phyloP scores from a whole-genome alignment of 2,329 filamentous ascomycete genomes.

The Whalleya microplaca region DNA sequence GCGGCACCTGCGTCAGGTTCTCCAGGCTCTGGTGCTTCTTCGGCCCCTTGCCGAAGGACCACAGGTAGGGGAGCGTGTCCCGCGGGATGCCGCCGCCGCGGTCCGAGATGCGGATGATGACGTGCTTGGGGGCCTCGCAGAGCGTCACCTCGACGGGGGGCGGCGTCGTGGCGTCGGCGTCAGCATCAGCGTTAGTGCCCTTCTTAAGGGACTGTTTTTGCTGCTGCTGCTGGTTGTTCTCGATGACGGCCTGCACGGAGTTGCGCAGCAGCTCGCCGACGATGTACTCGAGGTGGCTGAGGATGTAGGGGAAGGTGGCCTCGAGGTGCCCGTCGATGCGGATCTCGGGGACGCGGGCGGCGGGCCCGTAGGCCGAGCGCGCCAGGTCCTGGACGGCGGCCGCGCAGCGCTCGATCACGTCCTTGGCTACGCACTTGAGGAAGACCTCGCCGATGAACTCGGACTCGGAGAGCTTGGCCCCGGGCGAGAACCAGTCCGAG shows the following conservation, averaged over 20 bases:
- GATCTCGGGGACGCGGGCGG: constrained; percentile 77
- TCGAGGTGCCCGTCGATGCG: constrained; percentile 81
- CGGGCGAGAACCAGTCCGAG: constrained; percentile 85
- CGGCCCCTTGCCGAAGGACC: constrained; percentile 96
- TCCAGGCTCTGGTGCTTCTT: constrained; percentile 76
- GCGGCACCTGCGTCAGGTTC: constrained; percentile 84
- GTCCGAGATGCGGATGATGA: constrained; percentile 95
- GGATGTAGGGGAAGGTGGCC: constrained; percentile 93
- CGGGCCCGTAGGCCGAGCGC: constrained; percentile 72
- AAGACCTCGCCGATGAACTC: constrained; percentile 97
- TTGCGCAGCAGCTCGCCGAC: constrained; percentile 93
- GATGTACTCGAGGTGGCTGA: constrained; percentile 96
- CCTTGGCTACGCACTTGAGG: constrained; percentile 85
- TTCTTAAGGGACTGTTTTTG: too few relatives aligned
- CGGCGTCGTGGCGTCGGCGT: constrained; percentile 48
- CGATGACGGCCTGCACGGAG: constrained; percentile 89
- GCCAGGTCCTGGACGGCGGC: constrained; percentile 75
- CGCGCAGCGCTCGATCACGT: constrained; percentile 85
- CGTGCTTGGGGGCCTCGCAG: constrained; percentile 91
- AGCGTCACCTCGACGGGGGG: constrained; percentile 93
- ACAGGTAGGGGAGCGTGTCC: constrained; percentile 84
- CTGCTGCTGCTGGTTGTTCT: constrained; percentile 69
- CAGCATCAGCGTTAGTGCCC: constrained; percentile 32
- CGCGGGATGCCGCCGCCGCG: constrained; percentile 89
- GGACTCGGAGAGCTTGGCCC: constrained; percentile 70